Evolutionary conservation across 768 basidiomycete species (phyloP), one percentile per base, ranked within the genome.

Genomic region (Hirschioporus abietinus): DNA sequence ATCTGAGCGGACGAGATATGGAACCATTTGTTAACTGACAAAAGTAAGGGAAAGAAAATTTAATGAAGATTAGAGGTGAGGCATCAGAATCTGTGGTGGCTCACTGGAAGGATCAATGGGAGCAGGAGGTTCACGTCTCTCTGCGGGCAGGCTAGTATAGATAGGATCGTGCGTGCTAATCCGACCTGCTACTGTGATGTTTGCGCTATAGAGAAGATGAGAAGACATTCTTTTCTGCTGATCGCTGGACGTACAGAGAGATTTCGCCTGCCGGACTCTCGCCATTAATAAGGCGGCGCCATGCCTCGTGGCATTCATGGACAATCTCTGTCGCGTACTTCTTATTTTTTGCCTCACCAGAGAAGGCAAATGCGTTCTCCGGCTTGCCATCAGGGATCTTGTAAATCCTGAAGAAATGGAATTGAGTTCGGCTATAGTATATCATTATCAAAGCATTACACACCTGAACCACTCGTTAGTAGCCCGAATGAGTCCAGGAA

Each of bases 401-500:
- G 89, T 95, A 95, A 78, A 95, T 95, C 77, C 93, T 94, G 69
- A 4, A 65, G 27, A 61, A 63, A 61, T 27, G 20, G 58, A 64
- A 62, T 57, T 63, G 64, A 66, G 66, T 68, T 64, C 58, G 63
- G 1, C 27, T 18, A 15, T 27, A 61, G 3, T 61, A 61, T 52
- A 35, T 35, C 61, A 52, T 23, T 63, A 34, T 20, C 80, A 71
- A 78, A 77, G 67, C 69, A 42, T 3, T 30, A 69, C 27, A 68
- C 77, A 90, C 91, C 93, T 86, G 92, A 99, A 98, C 97, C 97
- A 99, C 79, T 99, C 97, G 75, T 98, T 99, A 64, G 96, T 96
- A 25, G 96, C 96, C 70, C 96, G 86, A 81, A 98, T 92, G 72
- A 99, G 83, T 69, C 97, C 97, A 59, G 97, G 97, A 64, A 98